Evolutionary conservation across 1,284 basidiomycete genomes (phyloP).

Genomic region (Microbotryum scabiosae): DNA sequence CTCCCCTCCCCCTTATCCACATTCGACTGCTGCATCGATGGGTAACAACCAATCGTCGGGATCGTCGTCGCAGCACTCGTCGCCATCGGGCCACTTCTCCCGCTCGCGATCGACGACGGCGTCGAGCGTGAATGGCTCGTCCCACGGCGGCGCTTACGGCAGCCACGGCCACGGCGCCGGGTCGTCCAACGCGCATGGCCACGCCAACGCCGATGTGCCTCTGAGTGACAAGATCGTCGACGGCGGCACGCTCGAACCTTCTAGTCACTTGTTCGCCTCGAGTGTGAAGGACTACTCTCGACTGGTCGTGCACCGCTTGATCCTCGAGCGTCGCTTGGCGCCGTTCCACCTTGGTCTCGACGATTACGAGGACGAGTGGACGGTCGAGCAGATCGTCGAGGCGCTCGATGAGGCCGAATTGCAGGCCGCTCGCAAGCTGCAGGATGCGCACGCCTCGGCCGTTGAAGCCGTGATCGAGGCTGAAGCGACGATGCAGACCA

Average conservation of each 20-base stretch:
- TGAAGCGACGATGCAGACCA: constrained; percentile 18
- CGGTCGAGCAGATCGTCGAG: constrained; percentile 68
- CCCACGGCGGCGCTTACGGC: not conserved
- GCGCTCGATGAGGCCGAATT: constrained; percentile 40
- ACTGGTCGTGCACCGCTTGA: constrained; percentile 67
- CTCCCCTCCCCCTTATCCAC: too few relatives aligned
- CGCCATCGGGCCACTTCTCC: not conserved
- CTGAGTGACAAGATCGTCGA: constrained; percentile 43
- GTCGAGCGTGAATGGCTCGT: not conserved
- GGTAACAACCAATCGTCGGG: constrained; percentile 20
- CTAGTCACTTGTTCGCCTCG: constrained; percentile 69
- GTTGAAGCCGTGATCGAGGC: constrained; percentile 20
- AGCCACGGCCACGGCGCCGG: constrained; percentile 1
- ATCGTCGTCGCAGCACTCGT: constrained; percentile 4
- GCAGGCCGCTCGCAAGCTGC: constrained; percentile 23
- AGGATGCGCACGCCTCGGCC: constrained; percentile 20
- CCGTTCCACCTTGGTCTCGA: constrained; percentile 94
- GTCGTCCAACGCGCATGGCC: constrained; percentile 10
- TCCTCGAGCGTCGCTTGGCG: constrained; percentile 76
- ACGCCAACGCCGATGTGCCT: not conserved
- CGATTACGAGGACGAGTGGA: constrained; percentile 80
- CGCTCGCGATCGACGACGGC: not conserved
- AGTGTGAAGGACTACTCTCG: constrained; percentile 68
- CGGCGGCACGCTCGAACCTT: constrained; percentile 68
- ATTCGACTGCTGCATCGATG: constrained; percentile 5